Conservation (phyloP, 495 filamentous ascomycete genomes). For the Patellaria atrata region DNA sequence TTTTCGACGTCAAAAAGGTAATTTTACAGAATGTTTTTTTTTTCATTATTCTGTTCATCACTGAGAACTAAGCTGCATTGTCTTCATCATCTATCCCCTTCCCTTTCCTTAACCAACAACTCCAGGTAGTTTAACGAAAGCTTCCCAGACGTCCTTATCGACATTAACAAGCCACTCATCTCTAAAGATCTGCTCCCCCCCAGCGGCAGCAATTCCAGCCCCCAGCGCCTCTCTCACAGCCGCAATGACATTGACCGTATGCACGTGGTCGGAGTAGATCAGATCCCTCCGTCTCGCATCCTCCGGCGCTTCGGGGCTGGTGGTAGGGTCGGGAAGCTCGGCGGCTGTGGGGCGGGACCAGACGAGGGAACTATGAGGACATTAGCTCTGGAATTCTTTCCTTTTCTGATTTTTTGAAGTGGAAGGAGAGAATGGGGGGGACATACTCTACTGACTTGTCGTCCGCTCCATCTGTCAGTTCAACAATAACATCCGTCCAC, state of each 20-base stretch:
- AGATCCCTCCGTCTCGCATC: conserved; percentile 42
- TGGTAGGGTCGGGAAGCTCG: conserved; percentile 11
- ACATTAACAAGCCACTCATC: conserved; percentile 76
- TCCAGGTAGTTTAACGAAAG: conserved; percentile 46
- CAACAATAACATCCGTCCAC: conserved; percentile 53
- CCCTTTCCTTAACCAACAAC: no score
- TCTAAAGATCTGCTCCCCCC: conserved; percentile 60
- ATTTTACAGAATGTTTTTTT: no score
- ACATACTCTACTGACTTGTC: conserved; percentile 34
- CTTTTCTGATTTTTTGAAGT: not conserved
- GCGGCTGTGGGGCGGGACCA: conserved; percentile 14
- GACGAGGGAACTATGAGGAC: conserved; percentile 34
- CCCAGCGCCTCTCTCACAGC: conserved; percentile 56
- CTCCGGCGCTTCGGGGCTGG: conserved; percentile 46
- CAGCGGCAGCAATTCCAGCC: conserved; percentile 48
- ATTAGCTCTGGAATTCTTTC: conserved; percentile 11
- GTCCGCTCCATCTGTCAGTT: conserved; percentile 40
- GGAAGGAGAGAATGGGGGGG: conserved; percentile 2
- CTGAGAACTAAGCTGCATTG: no score
- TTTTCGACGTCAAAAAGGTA: no score
- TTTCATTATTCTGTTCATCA: no score
- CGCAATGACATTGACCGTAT: conserved; percentile 50
- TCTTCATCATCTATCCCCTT: no score
- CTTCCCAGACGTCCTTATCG: conserved; percentile 60
- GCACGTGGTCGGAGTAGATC: conserved; percentile 50